Evolutionary conservation across 2,329 filamentous ascomycete genomes (phyloP), one percentile per base, ranked within the genome.

Genomic region (Botrytis cinerea): DNA sequence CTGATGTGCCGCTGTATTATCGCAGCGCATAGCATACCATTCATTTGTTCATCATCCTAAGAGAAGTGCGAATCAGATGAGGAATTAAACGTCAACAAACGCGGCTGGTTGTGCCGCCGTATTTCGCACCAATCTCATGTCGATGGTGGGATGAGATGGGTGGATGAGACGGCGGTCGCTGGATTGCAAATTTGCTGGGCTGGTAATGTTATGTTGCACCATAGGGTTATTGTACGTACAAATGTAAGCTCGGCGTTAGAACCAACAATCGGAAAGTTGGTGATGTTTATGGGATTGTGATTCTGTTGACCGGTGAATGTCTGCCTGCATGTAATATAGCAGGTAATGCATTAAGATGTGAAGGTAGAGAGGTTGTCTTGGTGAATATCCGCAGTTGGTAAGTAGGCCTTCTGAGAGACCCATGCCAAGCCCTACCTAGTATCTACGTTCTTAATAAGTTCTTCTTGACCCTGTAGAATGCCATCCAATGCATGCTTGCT

Each of bases 81-180:
- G 64, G 9, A 54, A 68, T 68, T 68, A 57, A 57, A 68, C 48
- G 48, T 68, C 48, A 71, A 71, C 28, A 46, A 67, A 68, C 62
- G 70, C 70, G 62, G 62, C 51, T 68, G 70, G 40, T 72, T 40
- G 70, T 68, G 70, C 40, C 61, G 61, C 62, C 38, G 51, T 68
- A 72, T 68, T 60, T 68, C 28, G 48, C 18, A 72, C 22, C 62
- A 67, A 72, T 67, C 61, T 48, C 46, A 25, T 35, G 28, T 68
- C 48, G 59, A 32, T 51, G 61, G 60, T 66, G 57, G 70, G 61
- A 63, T 57, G 20, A 51, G 64, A 68, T 68, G 48, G 35, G 43
- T 68, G 48, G 35, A 54, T 40, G 46, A 66, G 62, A 45, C 18
- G 35, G 25, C 22, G 35, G 46, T 40, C 25, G 22, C 25, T 54